Evolutionary conservation across 2,329 filamentous ascomycete species (phyloP).

Genomic region (Xylariaceae sp.): DNA sequence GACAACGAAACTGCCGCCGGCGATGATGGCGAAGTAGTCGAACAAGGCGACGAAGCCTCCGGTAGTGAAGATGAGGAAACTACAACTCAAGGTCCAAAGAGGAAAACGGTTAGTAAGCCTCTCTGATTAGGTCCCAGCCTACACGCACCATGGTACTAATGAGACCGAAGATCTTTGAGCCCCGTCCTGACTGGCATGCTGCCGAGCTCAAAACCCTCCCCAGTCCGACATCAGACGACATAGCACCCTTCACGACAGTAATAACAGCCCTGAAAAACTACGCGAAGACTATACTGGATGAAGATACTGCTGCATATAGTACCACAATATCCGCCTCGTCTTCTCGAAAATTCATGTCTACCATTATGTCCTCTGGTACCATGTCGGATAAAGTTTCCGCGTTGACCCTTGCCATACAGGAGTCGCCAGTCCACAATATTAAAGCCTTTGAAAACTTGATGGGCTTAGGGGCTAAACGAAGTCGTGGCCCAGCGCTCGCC

Average conservation of each 20-base stretch:
- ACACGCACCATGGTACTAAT: slow-evolving; percentile 12
- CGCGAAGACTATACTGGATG: slow-evolving; percentile 67
- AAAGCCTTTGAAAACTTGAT: slow-evolving; percentile 84
- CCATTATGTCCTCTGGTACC: slow-evolving; percentile 94
- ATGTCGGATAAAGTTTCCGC: slow-evolving; percentile 96
- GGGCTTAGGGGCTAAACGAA: slow-evolving; percentile 82
- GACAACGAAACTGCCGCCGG: slow-evolving; percentile 25
- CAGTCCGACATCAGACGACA: slow-evolving; percentile 40
- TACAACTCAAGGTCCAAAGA: slow-evolving; percentile 27
- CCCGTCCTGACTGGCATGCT: slow-evolving; percentile 53
- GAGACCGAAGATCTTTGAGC: slow-evolving; percentile 46
- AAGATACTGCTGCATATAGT: slow-evolving; percentile 70
- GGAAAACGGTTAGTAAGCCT: slow-evolving; percentile 41
- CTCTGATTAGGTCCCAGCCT: slow-evolving; percentile 10
- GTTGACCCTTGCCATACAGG: slow-evolving; percentile 86
- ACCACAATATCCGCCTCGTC: slow-evolving; percentile 72
- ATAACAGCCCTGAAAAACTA: slow-evolving; percentile 58
- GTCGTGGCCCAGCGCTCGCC: slow-evolving; percentile 83
- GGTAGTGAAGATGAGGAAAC: slow-evolving; percentile 25
- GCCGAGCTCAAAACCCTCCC: slow-evolving; percentile 41
- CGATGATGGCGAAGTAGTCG: slow-evolving; percentile 20
- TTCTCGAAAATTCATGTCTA: slow-evolving; percentile 91
- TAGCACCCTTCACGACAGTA: slow-evolving; percentile 38
- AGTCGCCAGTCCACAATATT: slow-evolving; percentile 88
- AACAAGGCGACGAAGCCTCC: slow-evolving; percentile 4